Base-by-base conservation (phyloP, 179 eudicot species). In the Patellifolia procumbens region DNA sequence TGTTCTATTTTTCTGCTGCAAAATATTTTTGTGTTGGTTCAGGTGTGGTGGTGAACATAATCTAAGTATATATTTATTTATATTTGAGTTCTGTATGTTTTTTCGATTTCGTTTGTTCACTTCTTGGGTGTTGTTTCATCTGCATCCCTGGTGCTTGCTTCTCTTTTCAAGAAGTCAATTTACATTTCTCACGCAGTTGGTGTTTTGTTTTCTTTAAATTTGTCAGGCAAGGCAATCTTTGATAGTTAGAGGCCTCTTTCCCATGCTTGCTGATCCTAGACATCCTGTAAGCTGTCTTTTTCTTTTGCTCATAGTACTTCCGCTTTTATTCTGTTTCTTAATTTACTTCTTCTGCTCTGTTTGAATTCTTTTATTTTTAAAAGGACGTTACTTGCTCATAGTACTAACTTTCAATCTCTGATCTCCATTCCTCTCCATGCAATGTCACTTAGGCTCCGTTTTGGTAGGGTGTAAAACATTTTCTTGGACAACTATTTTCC, bases 201-300 rank as follows among this genome's bases (percentile, higher is more conserved):
- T 46, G 32, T 2, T 10, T 42, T 52, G 70, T 24, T 73, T 51
- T 22, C 61, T 70, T 72, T 39, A 77, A 61, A 65, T 56, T 81
- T 3, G 19, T 66, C 85, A 94, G 98, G 97, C 98, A 9, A 88
- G 98, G 79, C 98, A 94, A 74, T 92, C 98, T n/a, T 83, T 94
- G 74, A 86, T 94, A 34, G 96, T 94, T 48, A 85, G 97, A 80
- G 97, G 96, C n/a, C 97, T 94, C 63, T 92, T 90, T 80, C 98
- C 97, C 74, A 91, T 94, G 94, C 98, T 94, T 78, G 98, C 97
- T 68, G 98, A 92, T 87, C 96, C 97, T 76, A 86, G 96, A 74
- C 97, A 94, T 76, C 92, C 97, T 8, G 98, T 94, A 89, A 89
- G 96, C 76, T 3, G 13, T 45, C 15, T 26, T 32, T 67, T 8